phyloP scores from a whole-genome alignment of 176 grass and related monocot species.

The Eragrostis nindensis region DNA sequence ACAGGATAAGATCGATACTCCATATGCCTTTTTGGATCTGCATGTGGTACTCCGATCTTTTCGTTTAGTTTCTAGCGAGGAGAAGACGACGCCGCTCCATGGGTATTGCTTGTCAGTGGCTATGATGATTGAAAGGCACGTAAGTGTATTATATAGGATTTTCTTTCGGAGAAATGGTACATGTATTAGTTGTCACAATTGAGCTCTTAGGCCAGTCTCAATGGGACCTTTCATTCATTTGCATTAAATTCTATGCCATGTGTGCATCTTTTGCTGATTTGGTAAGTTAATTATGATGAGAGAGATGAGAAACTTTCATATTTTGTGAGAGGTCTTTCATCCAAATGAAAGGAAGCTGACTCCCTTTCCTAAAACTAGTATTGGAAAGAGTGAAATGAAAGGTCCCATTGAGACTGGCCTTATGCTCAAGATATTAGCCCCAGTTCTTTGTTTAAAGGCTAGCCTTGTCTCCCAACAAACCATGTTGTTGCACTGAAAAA shows the following conservation, averaged over 20 bases:
- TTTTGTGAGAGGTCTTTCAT: too few species aligned
- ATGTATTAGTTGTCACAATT: slow-evolving; percentile 6
- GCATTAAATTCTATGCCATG: too few species aligned
- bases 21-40: background rate
- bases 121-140: slow-evolving; percentile 18
- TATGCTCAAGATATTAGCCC: background rate
- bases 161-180: background rate
- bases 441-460: slow-evolving; percentile 4
- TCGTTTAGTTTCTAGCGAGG: background rate
- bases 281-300: too few species aligned
- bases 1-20: background rate
- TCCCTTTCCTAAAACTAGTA: too few species aligned
- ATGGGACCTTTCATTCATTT: too few species aligned
- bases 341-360: too few species aligned
- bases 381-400: too few species aligned
- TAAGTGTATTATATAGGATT: background rate
- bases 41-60: background rate
- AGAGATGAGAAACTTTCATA: too few species aligned
- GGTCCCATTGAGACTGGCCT: too few species aligned
- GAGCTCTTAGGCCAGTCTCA: too few species aligned
- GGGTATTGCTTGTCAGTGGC: background rate
- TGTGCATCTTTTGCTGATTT: too few species aligned
- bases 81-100: slow-evolving; percentile 11
- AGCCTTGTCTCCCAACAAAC: slow-evolving; percentile 20
- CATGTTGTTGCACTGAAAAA: background rate